These are phyloP conservation scores for Candida multigemmis DNA, from an alignment of 805 yeast genomes.

Conservation along the genomic window DNA sequence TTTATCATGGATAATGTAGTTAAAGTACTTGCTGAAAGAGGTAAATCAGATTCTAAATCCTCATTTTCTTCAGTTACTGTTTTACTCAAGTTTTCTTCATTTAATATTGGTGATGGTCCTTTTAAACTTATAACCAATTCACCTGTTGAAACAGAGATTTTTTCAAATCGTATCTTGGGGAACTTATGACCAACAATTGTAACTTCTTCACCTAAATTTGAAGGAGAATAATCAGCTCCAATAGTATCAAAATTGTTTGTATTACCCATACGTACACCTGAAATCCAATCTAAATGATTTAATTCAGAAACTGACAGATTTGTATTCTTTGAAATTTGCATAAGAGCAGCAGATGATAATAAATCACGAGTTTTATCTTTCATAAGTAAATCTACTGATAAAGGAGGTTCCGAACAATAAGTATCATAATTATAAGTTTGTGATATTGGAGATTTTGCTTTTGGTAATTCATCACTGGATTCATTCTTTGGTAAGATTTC, in stretches of 20 bases:
- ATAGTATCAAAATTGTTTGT: slow-evolving; percentile 23
- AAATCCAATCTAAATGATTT: slow-evolving; percentile 82
- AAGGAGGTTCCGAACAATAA: slow-evolving; percentile 28
- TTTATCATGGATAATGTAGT: not conserved
- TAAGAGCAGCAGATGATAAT: slow-evolving; percentile 27
- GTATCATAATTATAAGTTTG: slow-evolving; percentile 16
- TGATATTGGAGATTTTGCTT: not conserved
- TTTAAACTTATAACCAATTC: slow-evolving; percentile 64
- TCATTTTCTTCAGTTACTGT: not conserved
- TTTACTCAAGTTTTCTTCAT: too few relatives aligned
- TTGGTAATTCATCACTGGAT: slow-evolving; percentile 4
- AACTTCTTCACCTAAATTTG: slow-evolving; percentile 86
- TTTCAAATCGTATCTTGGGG: slow-evolving; percentile 79
- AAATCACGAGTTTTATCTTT: slow-evolving; percentile 22
- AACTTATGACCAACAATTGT: slow-evolving; percentile 81
- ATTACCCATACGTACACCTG: slow-evolving; percentile 77
- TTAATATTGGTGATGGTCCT: slow-evolving; percentile 36
- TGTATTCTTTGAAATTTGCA: slow-evolving; percentile 22
- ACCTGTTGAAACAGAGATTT: slow-evolving; percentile 83
- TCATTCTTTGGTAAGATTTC: slow-evolving; percentile 7
- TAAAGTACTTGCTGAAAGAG: not conserved
- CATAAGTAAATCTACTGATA: slow-evolving; percentile 20
- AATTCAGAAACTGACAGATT: slow-evolving; percentile 18
- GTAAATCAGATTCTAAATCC: too few relatives aligned
- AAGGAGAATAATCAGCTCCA: slow-evolving; percentile 25